Base-by-base conservation (phyloP, 345 rosid genomes). In the Physaria fendleri region DNA sequence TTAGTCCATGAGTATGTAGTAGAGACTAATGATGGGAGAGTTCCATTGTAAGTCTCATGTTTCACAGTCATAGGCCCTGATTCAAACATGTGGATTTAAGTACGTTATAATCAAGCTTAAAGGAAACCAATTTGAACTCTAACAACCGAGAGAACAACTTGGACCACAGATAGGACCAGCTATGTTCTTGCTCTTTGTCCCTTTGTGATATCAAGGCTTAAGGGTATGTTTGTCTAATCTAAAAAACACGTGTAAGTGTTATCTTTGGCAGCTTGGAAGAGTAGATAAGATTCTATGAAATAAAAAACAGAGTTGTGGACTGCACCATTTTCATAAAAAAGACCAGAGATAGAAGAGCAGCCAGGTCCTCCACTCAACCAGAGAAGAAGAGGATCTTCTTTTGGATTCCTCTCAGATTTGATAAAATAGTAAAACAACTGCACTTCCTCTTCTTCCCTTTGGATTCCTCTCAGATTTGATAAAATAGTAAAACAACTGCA, bases 301-400 rank as follows among this genome's bases (percentile, higher is more conserved):
- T 41, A 18, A n/a, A n/a, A n/a, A 17, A 35, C 2, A 35, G 0
- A 35, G 13, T n/a, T n/a, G n/a, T n/a, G n/a, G n/a, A n/a, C n/a
- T n/a, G n/a, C n/a, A 62, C 73, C 59, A 18, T 23, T 64, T 45
- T 39, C 66, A 15, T 22, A 67, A 50, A 67, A 39, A 41, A 67
- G 60, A 34, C 64, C 83, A 4, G 79, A 53, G 27, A 84, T 40
- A 5, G 76, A 63, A 8, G 84, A 73, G 62, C 95, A 86, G 15
- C 81, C 86, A 30, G 90, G 95, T 40, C 95, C 88, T 7, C 95
- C 95, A 22, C 82, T 80, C 13, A 86, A 70, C 95, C 95, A 86
- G 21, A 81, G 62, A 54, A 86, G 18, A 33, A 86, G 62, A 51
- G 90, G 84, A 30, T 81, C 85, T n/a, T 69, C 57, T 25, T 58